phyloP scores from a whole-genome alignment of 768 basidiomycete genomes.

The Hemileccinum impolitum region DNA sequence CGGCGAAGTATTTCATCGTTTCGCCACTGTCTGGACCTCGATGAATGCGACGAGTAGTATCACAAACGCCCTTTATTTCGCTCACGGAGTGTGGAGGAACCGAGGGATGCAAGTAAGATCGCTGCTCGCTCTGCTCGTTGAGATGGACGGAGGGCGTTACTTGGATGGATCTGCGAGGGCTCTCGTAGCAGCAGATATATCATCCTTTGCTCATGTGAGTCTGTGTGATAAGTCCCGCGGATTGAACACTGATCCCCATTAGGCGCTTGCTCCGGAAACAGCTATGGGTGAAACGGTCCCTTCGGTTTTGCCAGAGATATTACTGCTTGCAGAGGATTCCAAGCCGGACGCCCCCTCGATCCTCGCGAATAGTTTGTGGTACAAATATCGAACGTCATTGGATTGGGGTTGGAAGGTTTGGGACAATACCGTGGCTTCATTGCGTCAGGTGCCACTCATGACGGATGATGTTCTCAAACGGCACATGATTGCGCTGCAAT shows the following conservation, averaged over 20 bases:
- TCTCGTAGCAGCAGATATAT: conserved; percentile 57
- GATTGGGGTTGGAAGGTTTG: conserved; percentile 84
- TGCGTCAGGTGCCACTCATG: conserved; percentile 65
- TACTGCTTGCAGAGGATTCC: conserved; percentile 58
- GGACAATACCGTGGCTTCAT: conserved; percentile 75
- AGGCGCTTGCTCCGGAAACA: conserved; percentile 43
- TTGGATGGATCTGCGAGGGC: conserved; percentile 54
- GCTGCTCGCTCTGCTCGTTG: conserved; percentile 58
- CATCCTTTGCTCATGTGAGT: conserved; percentile 59
- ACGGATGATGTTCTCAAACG: conserved; percentile 45
- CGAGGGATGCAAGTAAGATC: conserved; percentile 64
- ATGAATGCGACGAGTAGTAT: conserved; percentile 62
- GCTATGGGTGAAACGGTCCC: conserved; percentile 35
- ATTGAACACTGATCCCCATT: background rate
- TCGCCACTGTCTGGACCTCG: conserved; percentile 72
- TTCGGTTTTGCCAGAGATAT: conserved; percentile 54
- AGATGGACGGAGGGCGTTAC: conserved; percentile 60
- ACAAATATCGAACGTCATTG: conserved; percentile 67
- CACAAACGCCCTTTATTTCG: conserved; percentile 54
- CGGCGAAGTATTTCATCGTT: conserved; percentile 70
- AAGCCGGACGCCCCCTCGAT: conserved; percentile 60
- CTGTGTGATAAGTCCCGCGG: background rate
- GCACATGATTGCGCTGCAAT: conserved; percentile 56
- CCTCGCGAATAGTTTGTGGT: conserved; percentile 78
- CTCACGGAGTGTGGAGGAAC: conserved; percentile 61